These are phyloP conservation scores for Aleurites moluccanus DNA, from an alignment of 441 rosid species.

Conservation along the genomic window DNA sequence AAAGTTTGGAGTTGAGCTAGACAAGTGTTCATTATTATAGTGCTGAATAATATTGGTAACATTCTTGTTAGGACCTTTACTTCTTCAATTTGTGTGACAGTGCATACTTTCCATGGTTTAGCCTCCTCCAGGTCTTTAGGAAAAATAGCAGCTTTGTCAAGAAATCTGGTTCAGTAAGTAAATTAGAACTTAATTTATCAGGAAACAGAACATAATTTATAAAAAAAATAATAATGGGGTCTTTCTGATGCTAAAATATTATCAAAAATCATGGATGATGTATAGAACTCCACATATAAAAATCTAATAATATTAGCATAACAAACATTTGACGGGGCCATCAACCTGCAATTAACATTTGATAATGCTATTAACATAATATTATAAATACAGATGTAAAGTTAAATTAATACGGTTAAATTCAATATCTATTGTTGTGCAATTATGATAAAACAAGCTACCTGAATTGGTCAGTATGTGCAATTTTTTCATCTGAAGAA, in stretches of 20 bases:
- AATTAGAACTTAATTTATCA: not conserved
- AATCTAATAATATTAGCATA: too few species aligned
- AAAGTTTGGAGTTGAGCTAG: conserved; percentile 55
- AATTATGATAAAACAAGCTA: not conserved
- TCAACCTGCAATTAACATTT: too few species aligned
- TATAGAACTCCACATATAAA: too few species aligned
- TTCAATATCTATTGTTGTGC: not conserved
- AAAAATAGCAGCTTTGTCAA: conserved; percentile 49
- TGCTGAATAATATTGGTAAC: conserved; percentile 52
- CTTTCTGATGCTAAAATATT: too few species aligned
- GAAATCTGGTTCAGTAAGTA: conserved; percentile 30
- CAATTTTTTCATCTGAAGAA: conserved; percentile 24
- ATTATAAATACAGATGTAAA: too few species aligned
- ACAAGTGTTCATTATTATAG: conserved; percentile 63
- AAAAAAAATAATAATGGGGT: too few species aligned
- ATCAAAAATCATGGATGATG: too few species aligned
- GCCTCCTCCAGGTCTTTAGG: conserved; percentile 13
- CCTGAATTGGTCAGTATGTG: conserved; percentile 55
- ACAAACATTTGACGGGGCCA: too few species aligned
- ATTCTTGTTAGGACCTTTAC: conserved; percentile 56
- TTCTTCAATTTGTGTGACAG: conserved; percentile 63
- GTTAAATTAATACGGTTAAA: too few species aligned
- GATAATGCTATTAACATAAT: too few species aligned
- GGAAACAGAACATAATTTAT: not conserved
- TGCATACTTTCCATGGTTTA: conserved; percentile 37